These are phyloP conservation scores for Coemansia pectinata DNA, from an alignment of 192 early-diverging fungal species.

Conservation along the genomic window DNA sequence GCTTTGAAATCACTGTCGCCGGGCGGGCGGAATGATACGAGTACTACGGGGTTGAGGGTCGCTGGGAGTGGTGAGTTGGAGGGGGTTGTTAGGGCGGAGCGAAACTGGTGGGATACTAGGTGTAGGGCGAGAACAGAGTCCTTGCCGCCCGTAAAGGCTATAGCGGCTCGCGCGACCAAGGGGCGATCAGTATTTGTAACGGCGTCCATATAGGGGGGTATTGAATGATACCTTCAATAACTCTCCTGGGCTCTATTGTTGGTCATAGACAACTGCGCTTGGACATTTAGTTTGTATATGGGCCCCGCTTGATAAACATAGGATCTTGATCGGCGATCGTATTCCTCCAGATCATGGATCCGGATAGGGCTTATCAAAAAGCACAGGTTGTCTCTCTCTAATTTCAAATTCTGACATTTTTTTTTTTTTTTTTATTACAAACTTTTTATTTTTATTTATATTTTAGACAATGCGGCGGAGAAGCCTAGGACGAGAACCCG, in stretches of 20 bases:
- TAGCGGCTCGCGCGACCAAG: conserved; percentile 29
- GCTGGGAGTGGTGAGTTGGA: background rate
- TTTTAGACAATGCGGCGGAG: conserved; percentile 8
- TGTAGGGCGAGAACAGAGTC: conserved; percentile 60
- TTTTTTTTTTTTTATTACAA: background rate
- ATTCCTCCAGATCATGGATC: too few species aligned
- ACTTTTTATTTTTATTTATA: background rate
- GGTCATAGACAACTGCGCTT: background rate
- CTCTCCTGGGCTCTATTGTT: background rate
- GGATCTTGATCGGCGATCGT: background rate
- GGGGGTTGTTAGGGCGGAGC: background rate
- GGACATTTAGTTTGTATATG: background rate
- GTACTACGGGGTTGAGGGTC: conserved; percentile 30
- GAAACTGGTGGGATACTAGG: conserved; percentile 33
- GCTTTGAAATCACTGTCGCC: conserved; percentile 56
- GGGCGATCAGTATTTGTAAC: background rate
- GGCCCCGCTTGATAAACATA: background rate
- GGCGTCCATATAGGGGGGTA: background rate
- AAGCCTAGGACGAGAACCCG: background rate
- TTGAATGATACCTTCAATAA: background rate
- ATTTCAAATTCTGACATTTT: background rate
- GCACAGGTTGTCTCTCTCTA: too few species aligned
- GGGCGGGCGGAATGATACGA: conserved; percentile 57
- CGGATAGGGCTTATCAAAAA: too few species aligned
- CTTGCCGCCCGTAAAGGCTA: conserved; percentile 67